phyloP scores from a whole-genome alignment of 257 asterid species.

The Primulina eburnea region DNA sequence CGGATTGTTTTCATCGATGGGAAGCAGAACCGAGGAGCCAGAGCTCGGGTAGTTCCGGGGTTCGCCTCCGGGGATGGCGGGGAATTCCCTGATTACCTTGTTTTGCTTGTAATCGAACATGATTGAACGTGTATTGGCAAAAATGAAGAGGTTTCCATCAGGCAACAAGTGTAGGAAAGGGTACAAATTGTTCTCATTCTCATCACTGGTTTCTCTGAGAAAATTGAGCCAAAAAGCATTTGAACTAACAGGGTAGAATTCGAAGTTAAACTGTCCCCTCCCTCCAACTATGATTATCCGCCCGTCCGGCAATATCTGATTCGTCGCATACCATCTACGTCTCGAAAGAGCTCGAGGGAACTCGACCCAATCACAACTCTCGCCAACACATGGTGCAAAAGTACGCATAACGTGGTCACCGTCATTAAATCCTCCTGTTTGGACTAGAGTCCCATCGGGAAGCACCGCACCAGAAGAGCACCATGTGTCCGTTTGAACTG shows the following conservation, averaged over 20 bases:
- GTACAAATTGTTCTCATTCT: conserved; percentile 57
- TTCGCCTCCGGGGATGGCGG: conserved; percentile 43
- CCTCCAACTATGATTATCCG: conserved; percentile 60
- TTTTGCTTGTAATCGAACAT: conserved; percentile 39
- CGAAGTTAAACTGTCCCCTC: conserved; percentile 58
- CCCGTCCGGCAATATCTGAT: conserved; percentile 66
- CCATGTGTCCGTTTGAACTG: conserved; percentile 67
- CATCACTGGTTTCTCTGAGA: conserved; percentile 52
- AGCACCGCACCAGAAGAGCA: conserved; percentile 72
- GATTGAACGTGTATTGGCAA: conserved; percentile 56
- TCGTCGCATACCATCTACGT: conserved; percentile 67
- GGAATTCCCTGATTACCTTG: conserved; percentile 37
- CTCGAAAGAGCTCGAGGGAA: conserved; percentile 27
- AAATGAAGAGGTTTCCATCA: conserved; percentile 57
- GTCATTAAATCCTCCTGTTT: conserved; percentile 76
- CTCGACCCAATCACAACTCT: conserved; percentile 54
- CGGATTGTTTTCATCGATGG: conserved; percentile 40
- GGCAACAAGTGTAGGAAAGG: conserved; percentile 67
- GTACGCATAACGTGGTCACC: conserved; percentile 46
- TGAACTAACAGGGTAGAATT: conserved; percentile 37
- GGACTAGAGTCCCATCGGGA: conserved; percentile 58
- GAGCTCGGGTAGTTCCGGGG: conserved; percentile 76
- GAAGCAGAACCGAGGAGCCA: conserved; percentile 64
- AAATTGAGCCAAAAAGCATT: conserved; percentile 31
- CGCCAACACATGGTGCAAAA: conserved; percentile 36